Evolutionary conservation across 192 early-diverging fungal genomes (phyloP).

Genomic region (Irineochytrium annulatum): DNA sequence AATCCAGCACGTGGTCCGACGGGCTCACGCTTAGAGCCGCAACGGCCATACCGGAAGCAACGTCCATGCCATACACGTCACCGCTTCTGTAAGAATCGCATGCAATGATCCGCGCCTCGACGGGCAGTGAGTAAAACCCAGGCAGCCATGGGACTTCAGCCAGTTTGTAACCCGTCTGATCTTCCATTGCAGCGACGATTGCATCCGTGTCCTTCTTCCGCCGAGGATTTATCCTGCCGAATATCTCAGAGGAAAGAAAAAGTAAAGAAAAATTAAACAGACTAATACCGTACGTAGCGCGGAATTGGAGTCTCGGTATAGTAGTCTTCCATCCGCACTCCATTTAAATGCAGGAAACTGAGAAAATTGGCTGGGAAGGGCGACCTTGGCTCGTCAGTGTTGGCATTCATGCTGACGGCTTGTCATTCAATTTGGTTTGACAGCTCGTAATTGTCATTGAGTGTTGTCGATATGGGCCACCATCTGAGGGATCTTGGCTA

Average conservation of each 20-base stretch:
- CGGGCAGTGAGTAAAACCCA: slow-evolving; percentile 53
- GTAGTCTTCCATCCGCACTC: slow-evolving; percentile 65
- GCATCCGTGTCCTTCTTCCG: too few relatives aligned
- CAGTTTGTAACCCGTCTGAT: slow-evolving; percentile 38
- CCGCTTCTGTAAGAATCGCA: slow-evolving; percentile 20
- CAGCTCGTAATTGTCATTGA: too few relatives aligned
- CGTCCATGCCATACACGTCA: slow-evolving; percentile 67
- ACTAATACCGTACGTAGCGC: slow-evolving; percentile 72
- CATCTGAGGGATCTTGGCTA: slow-evolving; percentile 2
- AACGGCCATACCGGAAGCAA: slow-evolving; percentile 82
- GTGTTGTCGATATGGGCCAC: too few relatives aligned
- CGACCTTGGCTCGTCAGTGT: not conserved
- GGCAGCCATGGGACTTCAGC: slow-evolving; percentile 35
- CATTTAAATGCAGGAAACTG: slow-evolving; percentile 64
- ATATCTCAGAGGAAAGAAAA: too few relatives aligned
- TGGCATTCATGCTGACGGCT: not conserved
- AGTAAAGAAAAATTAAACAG: slow-evolving; percentile 25
- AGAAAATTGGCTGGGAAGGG: slow-evolving; percentile 44
- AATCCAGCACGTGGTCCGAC: slow-evolving; percentile 84
- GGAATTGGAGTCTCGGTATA: slow-evolving; percentile 50
- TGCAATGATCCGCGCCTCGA: slow-evolving; percentile 30
- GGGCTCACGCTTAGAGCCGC: slow-evolving; percentile 66
- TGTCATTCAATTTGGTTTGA: too few relatives aligned
- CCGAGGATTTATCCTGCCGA: too few relatives aligned
- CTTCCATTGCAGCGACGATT: slow-evolving; percentile 44